A percentile compares a stretch with the other conserved stretches of the same genome.
These are phyloP conservation scores for Perilla frutescens DNA, from an alignment of 257 asterid species.

Conservation along the genomic window DNA sequence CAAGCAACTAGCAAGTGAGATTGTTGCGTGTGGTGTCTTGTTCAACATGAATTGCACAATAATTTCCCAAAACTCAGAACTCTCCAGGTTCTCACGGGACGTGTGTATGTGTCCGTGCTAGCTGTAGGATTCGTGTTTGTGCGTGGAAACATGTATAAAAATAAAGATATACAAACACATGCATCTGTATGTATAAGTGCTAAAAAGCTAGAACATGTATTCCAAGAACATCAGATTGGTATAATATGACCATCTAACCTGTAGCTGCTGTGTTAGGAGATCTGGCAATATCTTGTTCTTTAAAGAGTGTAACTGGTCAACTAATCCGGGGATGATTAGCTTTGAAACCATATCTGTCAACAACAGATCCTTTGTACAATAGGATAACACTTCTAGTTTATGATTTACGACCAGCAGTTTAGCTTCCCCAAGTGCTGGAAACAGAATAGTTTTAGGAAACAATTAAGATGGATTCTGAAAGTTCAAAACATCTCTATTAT, in stretches of 20 bases:
- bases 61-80: constrained; percentile 9
- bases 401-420: constrained; percentile 70
- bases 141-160: background rate
- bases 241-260: constrained; percentile 51
- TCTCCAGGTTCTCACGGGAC: constrained; percentile 6
- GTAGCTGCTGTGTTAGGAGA: constrained; percentile 63
- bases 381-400: constrained; percentile 78
- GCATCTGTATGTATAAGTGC: background rate
- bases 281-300: constrained; percentile 63
- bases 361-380: constrained; percentile 68
- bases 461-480: constrained; percentile 29
- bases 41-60: background rate
- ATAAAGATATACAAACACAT: background rate
- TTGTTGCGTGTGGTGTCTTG: constrained; percentile 17
- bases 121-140: background rate
- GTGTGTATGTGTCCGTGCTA: background rate
- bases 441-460: constrained; percentile 25
- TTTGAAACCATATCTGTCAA: constrained; percentile 63
- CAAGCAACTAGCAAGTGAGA: constrained; percentile 2
- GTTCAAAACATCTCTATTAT: constrained; percentile 15
- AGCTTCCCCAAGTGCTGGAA: constrained; percentile 73
- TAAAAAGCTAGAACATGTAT: constrained; percentile 11
- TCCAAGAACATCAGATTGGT: constrained; percentile 29
- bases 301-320: constrained; percentile 73
- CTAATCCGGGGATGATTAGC: constrained; percentile 81